These are phyloP conservation scores for Physcomitrium patens DNA, from an alignment of 225 moss, liverwort and hornwort species.

Conservation along the genomic window DNA sequence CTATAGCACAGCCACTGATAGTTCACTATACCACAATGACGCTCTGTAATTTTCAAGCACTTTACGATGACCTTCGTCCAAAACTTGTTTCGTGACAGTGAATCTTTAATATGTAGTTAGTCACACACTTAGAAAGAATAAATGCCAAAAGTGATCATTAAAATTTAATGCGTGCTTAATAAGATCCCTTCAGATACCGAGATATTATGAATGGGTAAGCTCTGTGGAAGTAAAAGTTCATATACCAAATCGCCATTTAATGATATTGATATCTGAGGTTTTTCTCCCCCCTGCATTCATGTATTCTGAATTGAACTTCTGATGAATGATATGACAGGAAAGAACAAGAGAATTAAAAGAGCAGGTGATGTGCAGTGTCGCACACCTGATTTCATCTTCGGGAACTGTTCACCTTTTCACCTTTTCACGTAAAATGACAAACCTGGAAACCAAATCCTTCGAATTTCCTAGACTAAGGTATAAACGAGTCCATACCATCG, in stretches of 20 bases:
- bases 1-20: not conserved
- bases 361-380: not conserved
- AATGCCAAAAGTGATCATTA: constrained; percentile 11
- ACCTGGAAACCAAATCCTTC: constrained; percentile 40
- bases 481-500: constrained; percentile 35
- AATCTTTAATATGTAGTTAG: constrained; percentile 13
- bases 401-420: constrained; percentile 28
- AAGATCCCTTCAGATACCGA: constrained; percentile 1
- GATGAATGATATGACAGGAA: not conserved
- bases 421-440: constrained; percentile 48
- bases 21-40: not conserved
- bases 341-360: constrained; percentile 14
- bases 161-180: not conserved
- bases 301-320: constrained; percentile 11
- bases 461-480: constrained; percentile 50
- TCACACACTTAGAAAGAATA: constrained; percentile 15
- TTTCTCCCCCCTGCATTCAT: not conserved
- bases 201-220: not conserved
- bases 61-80: not conserved
- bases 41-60: constrained; percentile 14
- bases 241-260: constrained; percentile 3
- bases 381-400: constrained; percentile 67
- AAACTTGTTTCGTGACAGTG: not conserved
- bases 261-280: not conserved
- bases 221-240: constrained; percentile 14